Percentiles rank a stretch among this genome's conserved stretches.
Conservation (phyloP, 495 filamentous ascomycete species). For the Aspergillus olivimuriae region DNA sequence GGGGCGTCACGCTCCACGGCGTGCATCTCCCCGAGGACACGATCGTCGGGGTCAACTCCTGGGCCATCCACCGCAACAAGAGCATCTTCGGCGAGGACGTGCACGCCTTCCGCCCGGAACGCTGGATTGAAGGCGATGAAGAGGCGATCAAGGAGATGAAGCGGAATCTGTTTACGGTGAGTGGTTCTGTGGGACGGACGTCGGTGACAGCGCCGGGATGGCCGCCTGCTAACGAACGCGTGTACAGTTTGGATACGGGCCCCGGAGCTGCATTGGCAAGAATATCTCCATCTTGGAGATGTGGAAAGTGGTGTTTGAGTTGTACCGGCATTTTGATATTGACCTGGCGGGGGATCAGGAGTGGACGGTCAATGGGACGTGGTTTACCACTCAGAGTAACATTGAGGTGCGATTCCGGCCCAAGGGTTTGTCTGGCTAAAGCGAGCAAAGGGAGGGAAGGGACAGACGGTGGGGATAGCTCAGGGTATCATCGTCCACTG, state of each 20-base stretch:
- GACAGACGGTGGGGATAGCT: too few species aligned
- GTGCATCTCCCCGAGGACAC: slow-evolving; percentile 15
- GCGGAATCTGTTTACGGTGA: slow-evolving; percentile 14
- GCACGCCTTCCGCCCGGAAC: slow-evolving; percentile 40
- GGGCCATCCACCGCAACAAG: slow-evolving; percentile 21
- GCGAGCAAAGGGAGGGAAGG: too few species aligned
- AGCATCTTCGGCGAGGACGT: slow-evolving; percentile 43
- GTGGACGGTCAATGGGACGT: not conserved
- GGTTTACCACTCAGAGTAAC: not conserved
- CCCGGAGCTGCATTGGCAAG: slow-evolving; percentile 61
- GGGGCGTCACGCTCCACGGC: slow-evolving; percentile 10
- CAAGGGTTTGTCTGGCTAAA: too few species aligned
- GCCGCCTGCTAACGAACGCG: not conserved
- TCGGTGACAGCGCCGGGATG: not conserved
- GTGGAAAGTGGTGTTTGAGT: slow-evolving; percentile 63
- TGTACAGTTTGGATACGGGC: slow-evolving; percentile 53
- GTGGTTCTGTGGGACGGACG: slow-evolving; percentile 6
- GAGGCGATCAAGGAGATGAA: slow-evolving; percentile 42
- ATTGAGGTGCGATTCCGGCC: too few species aligned
- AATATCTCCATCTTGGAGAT: slow-evolving; percentile 74
- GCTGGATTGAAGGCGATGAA: slow-evolving; percentile 36
- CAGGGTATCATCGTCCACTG: too few species aligned
- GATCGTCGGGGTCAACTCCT: slow-evolving; percentile 22
- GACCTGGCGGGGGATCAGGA: not conserved
- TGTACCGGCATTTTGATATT: not conserved